A percentile compares a stretch with the other conserved stretches of the same genome.
These are phyloP conservation scores for Podospora australis DNA, from an alignment of 495 filamentous ascomycete species.

Conservation along the genomic window DNA sequence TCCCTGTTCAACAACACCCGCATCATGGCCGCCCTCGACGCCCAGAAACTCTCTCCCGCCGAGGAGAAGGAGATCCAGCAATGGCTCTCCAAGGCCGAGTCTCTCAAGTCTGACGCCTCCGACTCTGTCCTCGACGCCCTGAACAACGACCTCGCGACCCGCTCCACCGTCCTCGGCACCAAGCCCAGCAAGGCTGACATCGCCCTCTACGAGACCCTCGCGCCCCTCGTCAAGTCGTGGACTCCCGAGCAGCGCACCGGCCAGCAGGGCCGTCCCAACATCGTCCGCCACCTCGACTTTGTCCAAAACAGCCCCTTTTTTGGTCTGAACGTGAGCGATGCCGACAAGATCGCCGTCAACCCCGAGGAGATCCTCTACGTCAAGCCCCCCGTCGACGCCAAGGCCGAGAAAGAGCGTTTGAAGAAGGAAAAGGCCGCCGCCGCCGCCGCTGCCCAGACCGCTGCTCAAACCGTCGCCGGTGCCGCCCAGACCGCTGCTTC, in stretches of 20 bases:
- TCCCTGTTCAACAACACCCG: conserved; percentile 14
- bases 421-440: conserved; percentile 79
- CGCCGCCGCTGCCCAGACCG: conserved; percentile 32
- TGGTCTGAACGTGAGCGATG: conserved; percentile 59
- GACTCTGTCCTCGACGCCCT: conserved; percentile 66
- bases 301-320: conserved; percentile 85
- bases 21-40: conserved; percentile 58
- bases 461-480: conserved; percentile 9
- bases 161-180: conserved; percentile 81
- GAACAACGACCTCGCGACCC: conserved; percentile 79
- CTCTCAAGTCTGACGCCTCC: conserved; percentile 54
- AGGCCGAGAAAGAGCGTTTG: conserved; percentile 82
- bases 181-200: conserved; percentile 90
- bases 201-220: conserved; percentile 74
- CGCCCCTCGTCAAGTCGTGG: conserved; percentile 74
- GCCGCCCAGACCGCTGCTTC: too few relatives aligned
- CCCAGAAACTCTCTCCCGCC: conserved; percentile 59
- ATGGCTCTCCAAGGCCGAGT: conserved; percentile 71
- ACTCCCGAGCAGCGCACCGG: conserved; percentile 82
- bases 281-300: conserved; percentile 89
- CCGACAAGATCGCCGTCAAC: conserved; percentile 77
- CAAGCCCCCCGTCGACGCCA: conserved; percentile 72
- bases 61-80: conserved; percentile 82
- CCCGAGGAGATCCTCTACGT: conserved; percentile 72
- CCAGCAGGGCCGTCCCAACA: conserved; percentile 80